These are phyloP conservation scores for Catenaria anguillulae DNA, from an alignment of 371 early-diverging fungal genomes.

Conservation along the genomic window DNA sequence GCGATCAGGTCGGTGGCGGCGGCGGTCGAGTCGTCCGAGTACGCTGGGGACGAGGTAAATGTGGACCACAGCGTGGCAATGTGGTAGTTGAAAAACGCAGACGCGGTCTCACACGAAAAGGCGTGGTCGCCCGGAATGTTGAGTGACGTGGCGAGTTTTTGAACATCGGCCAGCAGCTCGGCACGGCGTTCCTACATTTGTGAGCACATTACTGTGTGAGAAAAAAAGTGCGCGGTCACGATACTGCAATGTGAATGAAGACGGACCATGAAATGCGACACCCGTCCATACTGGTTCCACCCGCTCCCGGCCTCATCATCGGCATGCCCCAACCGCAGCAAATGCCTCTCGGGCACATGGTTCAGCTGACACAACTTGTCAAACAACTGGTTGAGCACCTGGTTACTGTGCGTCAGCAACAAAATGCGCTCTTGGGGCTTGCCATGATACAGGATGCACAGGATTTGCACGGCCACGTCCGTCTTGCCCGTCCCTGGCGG, in stretches of 20 bases:
- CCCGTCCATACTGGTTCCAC: conserved; percentile 79
- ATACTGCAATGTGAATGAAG: not conserved
- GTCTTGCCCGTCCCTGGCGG: conserved; percentile 97
- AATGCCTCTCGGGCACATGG: conserved; percentile 67
- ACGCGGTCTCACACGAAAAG: conserved; percentile 82
- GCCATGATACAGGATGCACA: conserved; percentile 81
- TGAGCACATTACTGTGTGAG: not conserved
- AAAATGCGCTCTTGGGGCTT: conserved; percentile 75
- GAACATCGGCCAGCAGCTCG: conserved; percentile 57
- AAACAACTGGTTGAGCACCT: conserved; percentile 88
- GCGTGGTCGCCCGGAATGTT: conserved; percentile 65
- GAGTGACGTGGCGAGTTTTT: conserved; percentile 52
- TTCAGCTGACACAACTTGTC: conserved; percentile 75
- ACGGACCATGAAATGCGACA: conserved; percentile 58
- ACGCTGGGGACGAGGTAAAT: conserved; percentile 26
- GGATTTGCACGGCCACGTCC: conserved; percentile 87
- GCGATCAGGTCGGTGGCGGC: conserved; percentile 5
- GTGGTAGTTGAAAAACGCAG: conserved; percentile 66
- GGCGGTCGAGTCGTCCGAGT: conserved; percentile 5
- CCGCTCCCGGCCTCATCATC: conserved; percentile 72
- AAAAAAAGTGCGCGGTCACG: too few relatives aligned
- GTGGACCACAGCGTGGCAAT: conserved; percentile 58
- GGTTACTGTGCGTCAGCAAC: conserved; percentile 85
- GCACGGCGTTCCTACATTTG: conserved; percentile 46
- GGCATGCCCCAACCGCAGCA: conserved; percentile 88